A percentile compares a stretch with the other conserved stretches of the same genome.
Conservation (phyloP, 169 alveolate genomes). For the Babesia bovis region DNA sequence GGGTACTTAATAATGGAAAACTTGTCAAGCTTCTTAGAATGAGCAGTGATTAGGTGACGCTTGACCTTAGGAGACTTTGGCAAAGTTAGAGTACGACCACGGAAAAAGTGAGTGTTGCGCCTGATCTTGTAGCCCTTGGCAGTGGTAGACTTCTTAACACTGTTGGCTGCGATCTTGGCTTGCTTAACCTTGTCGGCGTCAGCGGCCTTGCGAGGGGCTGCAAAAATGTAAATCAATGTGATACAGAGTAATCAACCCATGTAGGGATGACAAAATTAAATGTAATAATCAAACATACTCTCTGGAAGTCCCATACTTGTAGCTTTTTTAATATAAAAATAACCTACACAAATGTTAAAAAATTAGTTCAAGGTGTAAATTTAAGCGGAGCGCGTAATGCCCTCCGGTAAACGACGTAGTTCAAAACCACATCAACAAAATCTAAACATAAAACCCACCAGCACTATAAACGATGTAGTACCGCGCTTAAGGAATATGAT, state of each 20-base stretch:
- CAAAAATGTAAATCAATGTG: neutral
- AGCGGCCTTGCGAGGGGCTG: constrained; percentile 31
- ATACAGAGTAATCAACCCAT: neutral
- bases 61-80: constrained; percentile 87
- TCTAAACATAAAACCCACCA: neutral
- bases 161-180: constrained; percentile 65
- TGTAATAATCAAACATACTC: neutral
- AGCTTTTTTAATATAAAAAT: neutral
- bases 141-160: constrained; percentile 65
- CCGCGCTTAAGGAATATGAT: neutral
- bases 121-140: constrained; percentile 59
- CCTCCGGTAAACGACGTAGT: neutral
- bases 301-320: constrained; percentile 29
- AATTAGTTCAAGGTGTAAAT: neutral
- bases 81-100: constrained; percentile 80
- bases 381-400: neutral
- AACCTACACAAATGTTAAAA: neutral
- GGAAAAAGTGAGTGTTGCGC: constrained; percentile 68
- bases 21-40: constrained; percentile 85
- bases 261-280: neutral
- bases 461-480: neutral
- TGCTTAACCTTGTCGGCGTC: constrained; percentile 58
- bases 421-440: neutral
- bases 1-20: constrained; percentile 91
- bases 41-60: constrained; percentile 77